Conservation (phyloP, 805 yeast species). For the Ogataea henricii region DNA sequence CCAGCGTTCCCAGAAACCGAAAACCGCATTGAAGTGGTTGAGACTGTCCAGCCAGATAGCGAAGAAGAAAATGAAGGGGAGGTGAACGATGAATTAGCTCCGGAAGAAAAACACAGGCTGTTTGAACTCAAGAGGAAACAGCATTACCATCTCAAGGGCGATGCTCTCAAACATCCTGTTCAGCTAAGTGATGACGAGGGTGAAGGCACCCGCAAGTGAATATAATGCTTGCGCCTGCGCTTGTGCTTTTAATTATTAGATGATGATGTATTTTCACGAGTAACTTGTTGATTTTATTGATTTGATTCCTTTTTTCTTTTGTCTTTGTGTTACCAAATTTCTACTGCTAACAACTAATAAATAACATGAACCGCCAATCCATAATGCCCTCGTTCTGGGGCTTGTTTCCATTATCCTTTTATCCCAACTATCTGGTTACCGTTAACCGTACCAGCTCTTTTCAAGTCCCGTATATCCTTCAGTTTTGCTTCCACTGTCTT, state of each 20-base stretch:
- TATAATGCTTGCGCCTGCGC: too few relatives aligned
- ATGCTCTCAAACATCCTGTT: constrained; percentile 46
- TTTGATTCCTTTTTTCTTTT: background rate
- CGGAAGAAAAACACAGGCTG: constrained; percentile 61
- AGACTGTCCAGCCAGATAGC: constrained; percentile 14
- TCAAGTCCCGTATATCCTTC: constrained; percentile 15
- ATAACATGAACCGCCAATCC: too few relatives aligned
- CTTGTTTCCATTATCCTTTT: constrained; percentile 14
- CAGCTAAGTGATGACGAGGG: constrained; percentile 37
- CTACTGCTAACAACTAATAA: too few relatives aligned
- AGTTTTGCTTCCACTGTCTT: constrained; percentile 21
- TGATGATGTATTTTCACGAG: background rate
- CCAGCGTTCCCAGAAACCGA: constrained; percentile 9
- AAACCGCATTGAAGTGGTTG: constrained; percentile 24
- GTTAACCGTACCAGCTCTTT: constrained; percentile 10
- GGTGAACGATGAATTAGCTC: constrained; percentile 39
- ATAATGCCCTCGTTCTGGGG: too few relatives aligned
- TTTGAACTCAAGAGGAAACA: constrained; percentile 80
- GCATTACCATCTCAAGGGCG: constrained; percentile 68
- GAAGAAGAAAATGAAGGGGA: constrained; percentile 43
- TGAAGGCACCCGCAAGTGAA: constrained; percentile 9
- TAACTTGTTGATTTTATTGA: background rate
- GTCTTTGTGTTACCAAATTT: background rate
- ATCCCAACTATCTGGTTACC: constrained; percentile 14
- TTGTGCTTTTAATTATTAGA: too few relatives aligned